These are phyloP conservation scores for Fraxinus angustifolia DNA, from an alignment of 305 asterid species.

Conservation along the genomic window DNA sequence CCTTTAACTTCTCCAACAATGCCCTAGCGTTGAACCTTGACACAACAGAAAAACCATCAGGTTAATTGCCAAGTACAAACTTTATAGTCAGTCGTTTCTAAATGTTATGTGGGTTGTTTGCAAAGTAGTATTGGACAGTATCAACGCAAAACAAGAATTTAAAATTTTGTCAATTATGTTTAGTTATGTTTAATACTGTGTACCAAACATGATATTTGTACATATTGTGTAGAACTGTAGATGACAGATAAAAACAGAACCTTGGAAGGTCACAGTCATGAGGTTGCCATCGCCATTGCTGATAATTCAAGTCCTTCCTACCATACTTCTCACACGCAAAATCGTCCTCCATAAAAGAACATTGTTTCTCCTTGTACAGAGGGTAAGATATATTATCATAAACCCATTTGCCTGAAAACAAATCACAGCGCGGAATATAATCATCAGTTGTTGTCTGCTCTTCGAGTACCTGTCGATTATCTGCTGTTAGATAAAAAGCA, in stretches of 20 bases:
- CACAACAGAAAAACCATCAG: not conserved
- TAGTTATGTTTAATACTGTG: not conserved
- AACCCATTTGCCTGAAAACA: constrained; percentile 45
- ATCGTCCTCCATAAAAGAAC: constrained; percentile 26
- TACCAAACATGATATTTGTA: not conserved
- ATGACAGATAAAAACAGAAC: constrained; percentile 6
- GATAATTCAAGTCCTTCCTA: constrained; percentile 30
- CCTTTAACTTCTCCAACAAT: constrained; percentile 40
- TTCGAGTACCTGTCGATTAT: not conserved
- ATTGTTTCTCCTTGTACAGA: constrained; percentile 31
- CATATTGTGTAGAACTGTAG: not conserved
- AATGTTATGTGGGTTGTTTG: not conserved
- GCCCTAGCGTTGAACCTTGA: constrained; percentile 39
- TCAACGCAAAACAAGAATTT: not conserved
- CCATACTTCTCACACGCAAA: constrained; percentile 35
- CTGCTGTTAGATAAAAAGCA: constrained; percentile 18
- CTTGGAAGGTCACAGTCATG: constrained; percentile 40
- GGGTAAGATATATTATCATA: constrained; percentile 31
- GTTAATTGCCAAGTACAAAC: not conserved
- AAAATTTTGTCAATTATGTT: not conserved
- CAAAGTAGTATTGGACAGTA: not conserved
- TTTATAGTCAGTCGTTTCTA: not conserved
- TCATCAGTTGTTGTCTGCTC: not conserved
- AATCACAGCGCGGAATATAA: constrained; percentile 20
- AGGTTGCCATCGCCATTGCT: constrained; percentile 47